Conservation (phyloP, 1,284 basidiomycete species). For the Leccinum ponderosum region DNA sequence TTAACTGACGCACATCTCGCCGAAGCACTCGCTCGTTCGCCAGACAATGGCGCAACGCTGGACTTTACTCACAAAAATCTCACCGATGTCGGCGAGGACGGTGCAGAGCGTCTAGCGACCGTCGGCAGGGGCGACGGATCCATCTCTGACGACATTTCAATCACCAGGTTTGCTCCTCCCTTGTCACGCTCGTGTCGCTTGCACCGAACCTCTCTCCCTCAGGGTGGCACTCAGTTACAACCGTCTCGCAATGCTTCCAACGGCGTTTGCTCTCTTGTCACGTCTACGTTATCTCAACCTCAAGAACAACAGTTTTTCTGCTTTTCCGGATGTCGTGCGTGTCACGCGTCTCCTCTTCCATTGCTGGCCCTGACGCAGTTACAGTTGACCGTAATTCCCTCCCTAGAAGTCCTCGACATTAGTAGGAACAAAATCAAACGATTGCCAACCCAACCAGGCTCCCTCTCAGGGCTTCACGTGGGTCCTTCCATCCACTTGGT, state of each 20-base stretch:
- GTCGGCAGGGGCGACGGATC: constrained; percentile 52
- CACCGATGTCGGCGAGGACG: constrained; percentile 71
- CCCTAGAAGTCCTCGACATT: constrained; percentile 92
- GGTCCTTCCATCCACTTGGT: constrained; percentile 23
- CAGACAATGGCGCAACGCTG: constrained; percentile 79
- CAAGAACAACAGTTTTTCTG: constrained; percentile 82
- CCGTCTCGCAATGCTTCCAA: constrained; percentile 76
- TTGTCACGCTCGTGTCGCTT: constrained; percentile 10
- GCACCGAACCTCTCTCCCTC: not conserved
- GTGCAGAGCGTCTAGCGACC: constrained; percentile 71
- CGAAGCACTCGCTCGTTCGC: constrained; percentile 66
- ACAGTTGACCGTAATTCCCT: constrained; percentile 83
- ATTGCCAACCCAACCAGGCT: constrained; percentile 81
- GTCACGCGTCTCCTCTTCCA: not conserved
- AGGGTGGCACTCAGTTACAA: constrained; percentile 92
- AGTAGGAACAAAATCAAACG: constrained; percentile 89
- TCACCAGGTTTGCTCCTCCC: constrained; percentile 63
- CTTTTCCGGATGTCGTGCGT: constrained; percentile 87
- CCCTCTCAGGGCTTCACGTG: constrained; percentile 78
- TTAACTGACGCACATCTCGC: constrained; percentile 59
- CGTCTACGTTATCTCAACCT: constrained; percentile 92
- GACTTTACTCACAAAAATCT: constrained; percentile 79
- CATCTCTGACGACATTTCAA: constrained; percentile 51
- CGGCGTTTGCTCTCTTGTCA: constrained; percentile 74
- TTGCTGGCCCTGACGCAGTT: constrained; percentile 12